Evolutionary conservation across 129 eudicot genomes (phyloP), one percentile per base, ranked within the genome.

Genomic region (Dittrichia graveolens): DNA sequence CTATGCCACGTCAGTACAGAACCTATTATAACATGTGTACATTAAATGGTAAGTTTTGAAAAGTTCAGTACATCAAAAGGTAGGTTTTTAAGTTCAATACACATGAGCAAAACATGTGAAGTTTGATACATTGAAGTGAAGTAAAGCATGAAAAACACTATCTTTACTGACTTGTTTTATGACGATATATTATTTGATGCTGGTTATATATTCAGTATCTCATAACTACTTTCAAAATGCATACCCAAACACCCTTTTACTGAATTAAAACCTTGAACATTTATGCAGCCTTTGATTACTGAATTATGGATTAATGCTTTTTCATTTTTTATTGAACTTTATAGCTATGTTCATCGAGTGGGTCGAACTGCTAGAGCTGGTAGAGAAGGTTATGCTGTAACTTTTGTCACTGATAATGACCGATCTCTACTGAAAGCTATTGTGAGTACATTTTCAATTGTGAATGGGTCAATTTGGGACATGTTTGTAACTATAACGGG

Each of bases 361-460:
- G 98, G 98, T 79, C 95, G 98, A 0, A 93, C 98, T 73, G 98
- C 98, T 83, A 90, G 98, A 87, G 96, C 96, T 64, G 96, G 98
- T 48, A 77, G 95, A 78, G 87, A 76, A 77, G 98, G 98, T 11
- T 90, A 85, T 78, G 98, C 96, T 71, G 96, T 93, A 59, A 93
- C 98, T 56, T 93, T 93, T 79, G 96, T 92, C 63, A 84, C 98
- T 7, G 98, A 93, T 68, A 88, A 87, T 72, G 98, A 93, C 59
- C 86, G 98, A 55, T 82, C 96, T 77, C 90, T 93, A 60, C 75
- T 90, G 9, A 88, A 90, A 78, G 90, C 96, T 61, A 93, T 89
- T 72, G 96, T 91, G 75, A 87, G 97, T 43, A 79, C 74, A 10
- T 4, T 54, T 39, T 4, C 67, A 13, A 8, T 49, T 24, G 45